A percentile compares a stretch with the other conserved stretches of the same genome.
Conservation (phyloP, 306 rosid species). For the Cucurbita maxima region DNA sequence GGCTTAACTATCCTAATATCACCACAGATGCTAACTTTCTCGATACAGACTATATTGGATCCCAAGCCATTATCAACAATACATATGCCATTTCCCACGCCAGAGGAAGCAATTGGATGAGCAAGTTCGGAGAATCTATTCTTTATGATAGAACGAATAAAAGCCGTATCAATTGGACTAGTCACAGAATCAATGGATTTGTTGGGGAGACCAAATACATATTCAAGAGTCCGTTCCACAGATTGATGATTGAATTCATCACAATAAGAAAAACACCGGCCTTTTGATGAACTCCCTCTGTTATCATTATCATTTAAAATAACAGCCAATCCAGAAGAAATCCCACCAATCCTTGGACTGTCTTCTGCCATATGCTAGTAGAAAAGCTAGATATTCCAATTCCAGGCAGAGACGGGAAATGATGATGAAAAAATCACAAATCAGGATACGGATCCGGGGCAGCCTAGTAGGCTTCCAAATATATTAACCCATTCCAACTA, state of each 20-base stretch:
- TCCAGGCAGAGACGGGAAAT: slow-evolving; percentile 14
- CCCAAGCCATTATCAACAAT: slow-evolving; percentile 22
- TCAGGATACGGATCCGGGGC: slow-evolving; percentile 15
- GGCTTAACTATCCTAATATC: slow-evolving; percentile 46
- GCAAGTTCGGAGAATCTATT: slow-evolving; percentile 33
- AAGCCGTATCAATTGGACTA: slow-evolving; percentile 33
- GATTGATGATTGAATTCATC: slow-evolving; percentile 71
- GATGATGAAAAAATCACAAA: slow-evolving; percentile 19
- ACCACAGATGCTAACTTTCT: slow-evolving; percentile 62
- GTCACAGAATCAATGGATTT: slow-evolving; percentile 44
- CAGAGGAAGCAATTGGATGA: slow-evolving; percentile 8
- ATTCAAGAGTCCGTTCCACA: slow-evolving; percentile 76
- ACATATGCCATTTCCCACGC: slow-evolving; percentile 37
- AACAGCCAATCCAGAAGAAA: slow-evolving; percentile 88
- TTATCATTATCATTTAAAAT: slow-evolving; percentile 48
- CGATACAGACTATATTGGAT: slow-evolving; percentile 37
- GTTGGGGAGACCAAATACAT: slow-evolving; percentile 71
- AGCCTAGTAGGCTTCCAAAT: background rate
- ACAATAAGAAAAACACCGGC: slow-evolving; percentile 58
- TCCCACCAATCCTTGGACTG: slow-evolving; percentile 59
- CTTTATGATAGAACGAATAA: slow-evolving; percentile 36
- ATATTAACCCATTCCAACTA: slow-evolving; percentile 8
- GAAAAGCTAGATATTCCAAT: slow-evolving; percentile 20
- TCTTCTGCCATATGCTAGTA: slow-evolving; percentile 55
- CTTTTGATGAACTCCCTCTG: slow-evolving; percentile 36